Evolutionary conservation across 441 rosid species (phyloP).

Genomic region (Mallotus japonicus): DNA sequence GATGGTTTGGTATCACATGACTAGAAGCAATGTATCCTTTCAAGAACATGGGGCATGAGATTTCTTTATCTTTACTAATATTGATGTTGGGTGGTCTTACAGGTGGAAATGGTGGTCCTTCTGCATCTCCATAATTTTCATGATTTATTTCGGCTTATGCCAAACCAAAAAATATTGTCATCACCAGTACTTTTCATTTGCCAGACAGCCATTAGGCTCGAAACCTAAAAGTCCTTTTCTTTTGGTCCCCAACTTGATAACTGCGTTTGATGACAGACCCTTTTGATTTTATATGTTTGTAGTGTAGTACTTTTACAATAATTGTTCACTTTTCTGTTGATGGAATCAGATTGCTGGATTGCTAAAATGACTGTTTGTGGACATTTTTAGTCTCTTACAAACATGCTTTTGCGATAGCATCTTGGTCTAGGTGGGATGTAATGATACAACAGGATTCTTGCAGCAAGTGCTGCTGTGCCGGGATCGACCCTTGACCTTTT

Average conservation of each 20-base stretch:
- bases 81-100: slow-evolving; percentile 31
- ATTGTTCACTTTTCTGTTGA: slow-evolving; percentile 26
- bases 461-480: no score
- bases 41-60: slow-evolving; percentile 38
- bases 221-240: slow-evolving; percentile 25
- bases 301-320: slow-evolving; percentile 22
- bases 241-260: slow-evolving; percentile 33
- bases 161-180: slow-evolving; percentile 30
- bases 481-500: no score
- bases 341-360: slow-evolving; percentile 15
- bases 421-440: background rate
- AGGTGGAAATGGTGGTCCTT: slow-evolving; percentile 35
- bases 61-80: slow-evolving; percentile 31
- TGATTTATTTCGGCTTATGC: slow-evolving; percentile 28
- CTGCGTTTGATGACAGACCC: slow-evolving; percentile 14
- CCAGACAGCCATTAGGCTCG: slow-evolving; percentile 26
- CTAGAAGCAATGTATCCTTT: slow-evolving; percentile 41
- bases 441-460: background rate
- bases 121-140: slow-evolving; percentile 25
- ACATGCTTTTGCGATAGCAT: slow-evolving; percentile 7
- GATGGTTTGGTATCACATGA: slow-evolving; percentile 37
- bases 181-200: slow-evolving; percentile 22
- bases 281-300: slow-evolving; percentile 18
- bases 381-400: background rate
- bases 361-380: slow-evolving; percentile 7